phyloP scores from a whole-genome alignment of 805 yeast species.

The Metschnikowia sp. region DNA sequence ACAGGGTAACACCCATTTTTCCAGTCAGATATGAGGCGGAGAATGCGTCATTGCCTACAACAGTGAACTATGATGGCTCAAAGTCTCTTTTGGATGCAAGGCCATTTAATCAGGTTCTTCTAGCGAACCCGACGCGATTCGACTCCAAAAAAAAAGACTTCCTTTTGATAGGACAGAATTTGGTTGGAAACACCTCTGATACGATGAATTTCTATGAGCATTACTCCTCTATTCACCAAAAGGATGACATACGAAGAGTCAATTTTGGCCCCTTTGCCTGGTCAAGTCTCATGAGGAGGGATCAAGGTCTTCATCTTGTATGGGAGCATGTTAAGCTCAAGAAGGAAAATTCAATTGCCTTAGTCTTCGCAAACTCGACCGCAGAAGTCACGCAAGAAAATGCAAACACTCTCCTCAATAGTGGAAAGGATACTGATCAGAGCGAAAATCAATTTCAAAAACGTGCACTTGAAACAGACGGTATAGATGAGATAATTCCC shows the following conservation, averaged over 20 bases:
- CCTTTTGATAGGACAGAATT: conserved; percentile 13
- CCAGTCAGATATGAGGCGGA: background rate
- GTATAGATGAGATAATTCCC: conserved; percentile 31
- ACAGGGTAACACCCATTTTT: background rate
- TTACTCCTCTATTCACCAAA: conserved; percentile 29
- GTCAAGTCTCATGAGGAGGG: conserved; percentile 35
- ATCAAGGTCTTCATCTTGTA: conserved; percentile 28
- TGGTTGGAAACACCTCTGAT: conserved; percentile 11
- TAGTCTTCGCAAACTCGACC: conserved; percentile 21
- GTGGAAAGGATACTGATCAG: conserved; percentile 9
- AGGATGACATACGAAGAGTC: conserved; percentile 27
- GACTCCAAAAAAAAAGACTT: conserved; percentile 5
- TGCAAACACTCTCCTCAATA: conserved; percentile 19
- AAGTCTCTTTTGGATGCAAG: background rate
- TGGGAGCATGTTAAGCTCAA: conserved; percentile 30
- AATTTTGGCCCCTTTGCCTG: conserved; percentile 40
- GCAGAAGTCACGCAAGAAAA: conserved; percentile 24
- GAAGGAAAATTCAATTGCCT: conserved; percentile 21
- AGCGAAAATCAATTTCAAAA: conserved; percentile 28
- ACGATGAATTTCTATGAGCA: conserved; percentile 21
- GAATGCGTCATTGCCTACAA: background rate
- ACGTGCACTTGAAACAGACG: conserved; percentile 33
- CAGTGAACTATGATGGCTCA: background rate
- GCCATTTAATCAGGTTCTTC: background rate
- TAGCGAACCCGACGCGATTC: conserved; percentile 1